A percentile compares a stretch with the other conserved stretches of the same genome.
These are phyloP conservation scores for Fusarium buxicola DNA, from an alignment of 2,329 filamentous ascomycete species.

Conservation along the genomic window DNA sequence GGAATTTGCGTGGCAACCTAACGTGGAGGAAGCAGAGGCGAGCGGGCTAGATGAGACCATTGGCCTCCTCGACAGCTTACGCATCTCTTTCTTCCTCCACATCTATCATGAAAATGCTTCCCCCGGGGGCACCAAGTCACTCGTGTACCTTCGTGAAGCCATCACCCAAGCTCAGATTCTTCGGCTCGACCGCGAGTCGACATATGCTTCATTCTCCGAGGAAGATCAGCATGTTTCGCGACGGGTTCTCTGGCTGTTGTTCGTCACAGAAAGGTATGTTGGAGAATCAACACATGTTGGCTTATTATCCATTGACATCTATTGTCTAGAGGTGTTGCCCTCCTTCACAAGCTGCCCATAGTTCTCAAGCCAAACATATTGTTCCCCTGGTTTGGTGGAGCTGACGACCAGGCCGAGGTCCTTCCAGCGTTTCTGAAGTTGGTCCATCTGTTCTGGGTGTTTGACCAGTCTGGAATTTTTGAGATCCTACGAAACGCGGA, in stretches of 20 bases:
- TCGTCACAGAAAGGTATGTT: constrained; percentile 59
- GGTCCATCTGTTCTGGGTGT: constrained; percentile 61
- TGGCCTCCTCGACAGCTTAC: constrained; percentile 55
- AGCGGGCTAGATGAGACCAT: constrained; percentile 45
- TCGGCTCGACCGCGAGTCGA: constrained; percentile 57
- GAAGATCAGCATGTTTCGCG: constrained; percentile 59
- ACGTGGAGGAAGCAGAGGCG: constrained; percentile 45
- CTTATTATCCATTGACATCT: constrained; percentile 13
- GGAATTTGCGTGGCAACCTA: constrained; percentile 45
- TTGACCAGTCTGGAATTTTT: constrained; percentile 62
- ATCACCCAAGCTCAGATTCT: constrained; percentile 65
- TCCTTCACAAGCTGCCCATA: constrained; percentile 62
- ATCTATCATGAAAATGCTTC: constrained; percentile 63
- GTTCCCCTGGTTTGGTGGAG: constrained; percentile 47
- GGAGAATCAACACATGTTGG: neutral
- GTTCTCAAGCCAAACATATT: constrained; percentile 57
- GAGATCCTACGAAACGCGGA: constrained; percentile 57
- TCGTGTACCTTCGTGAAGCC: constrained; percentile 62
- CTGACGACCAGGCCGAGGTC: constrained; percentile 56
- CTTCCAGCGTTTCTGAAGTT: constrained; percentile 62
- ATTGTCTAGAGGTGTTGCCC: constrained; percentile 57
- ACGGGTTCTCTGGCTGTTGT: constrained; percentile 60
- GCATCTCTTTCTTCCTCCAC: constrained; percentile 63
- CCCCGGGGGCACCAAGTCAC: constrained; percentile 58
- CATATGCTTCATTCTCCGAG: constrained; percentile 51